Conservation (phyloP, 331 rosid genomes). For the Malus hybrid region DNA sequence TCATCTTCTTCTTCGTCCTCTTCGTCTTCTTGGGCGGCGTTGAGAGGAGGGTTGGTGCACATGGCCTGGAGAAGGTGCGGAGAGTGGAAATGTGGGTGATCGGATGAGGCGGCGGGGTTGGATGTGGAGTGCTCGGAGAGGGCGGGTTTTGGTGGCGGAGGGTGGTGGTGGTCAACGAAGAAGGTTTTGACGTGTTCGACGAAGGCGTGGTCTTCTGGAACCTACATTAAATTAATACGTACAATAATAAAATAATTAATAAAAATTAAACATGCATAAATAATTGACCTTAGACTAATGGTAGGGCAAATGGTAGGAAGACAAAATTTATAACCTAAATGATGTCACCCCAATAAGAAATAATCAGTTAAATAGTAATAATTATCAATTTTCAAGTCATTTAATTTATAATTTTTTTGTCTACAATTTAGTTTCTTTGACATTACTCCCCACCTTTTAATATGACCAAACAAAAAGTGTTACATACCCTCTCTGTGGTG, state of each 20-base stretch:
- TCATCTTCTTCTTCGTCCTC: constrained; percentile 46
- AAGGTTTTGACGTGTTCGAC: constrained; percentile 64
- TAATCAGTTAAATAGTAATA: too few species aligned
- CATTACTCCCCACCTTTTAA: too few species aligned
- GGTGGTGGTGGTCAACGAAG: constrained; percentile 41
- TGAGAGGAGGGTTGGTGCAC: constrained; percentile 20
- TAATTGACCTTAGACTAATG: neutral
- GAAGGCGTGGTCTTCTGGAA: constrained; percentile 57
- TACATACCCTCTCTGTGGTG: constrained; percentile 55
- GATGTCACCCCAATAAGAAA: too few species aligned
- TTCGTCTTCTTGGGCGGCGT: constrained; percentile 11
- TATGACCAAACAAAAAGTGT: too few species aligned
- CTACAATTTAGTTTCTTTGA: too few species aligned
- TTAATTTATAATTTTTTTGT: too few species aligned
- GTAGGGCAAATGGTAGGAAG: too few species aligned
- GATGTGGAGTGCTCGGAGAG: constrained; percentile 85
- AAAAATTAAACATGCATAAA: neutral
- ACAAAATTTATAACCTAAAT: too few species aligned
- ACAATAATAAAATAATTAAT: neutral
- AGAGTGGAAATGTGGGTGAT: constrained; percentile 34
- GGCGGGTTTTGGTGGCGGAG: constrained; percentile 66
- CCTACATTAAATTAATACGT: constrained; percentile 24
- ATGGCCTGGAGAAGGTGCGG: constrained; percentile 17
- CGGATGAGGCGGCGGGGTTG: constrained; percentile 60
- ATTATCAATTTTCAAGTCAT: too few species aligned